Base-by-base conservation (phyloP, 2,329 filamentous ascomycete species). In the Microdochium nivale region DNA sequence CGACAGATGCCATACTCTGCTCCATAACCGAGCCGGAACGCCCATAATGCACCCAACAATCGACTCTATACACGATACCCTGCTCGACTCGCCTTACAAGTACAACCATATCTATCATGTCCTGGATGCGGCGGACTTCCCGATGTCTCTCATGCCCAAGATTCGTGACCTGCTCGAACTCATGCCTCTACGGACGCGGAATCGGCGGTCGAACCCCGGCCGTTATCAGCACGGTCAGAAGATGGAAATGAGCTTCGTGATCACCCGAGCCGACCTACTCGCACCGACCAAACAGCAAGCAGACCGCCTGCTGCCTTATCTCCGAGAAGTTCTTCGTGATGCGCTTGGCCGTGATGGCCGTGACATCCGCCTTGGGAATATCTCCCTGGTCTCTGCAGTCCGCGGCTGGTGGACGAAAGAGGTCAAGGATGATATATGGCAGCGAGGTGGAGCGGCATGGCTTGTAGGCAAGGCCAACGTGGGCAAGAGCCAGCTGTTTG, bases 391-490 rank as follows among this genome's bases (percentile, higher is more conserved):
- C 43, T 96, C 91, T 62, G 83, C 92, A 10, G 87, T 87, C 62
- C 78, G 88, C 53, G 80, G 80, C 10, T 99, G 95, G 94, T 96
- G 92, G 89, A 96, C 91, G 0, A 87, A 80, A 58, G 76, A 87
- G 49, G 72, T 99, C 51, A 96, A 89, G 66, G 85, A 96, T 59
- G 86, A 91, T 48, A 90, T 99, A 47, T 91, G 84, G 78, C 72
- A 83, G 44, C 81, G 88, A 48, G 90, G 90, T 3, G 92, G 92
- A 3, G 94, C 85, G 16, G 86, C 88, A 16, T 99, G 94, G 92
- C 85, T 99, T 76, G 87, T 99, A 2, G 94, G 94, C n/a, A 97
- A 96, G 68, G 90, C 90, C 56, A 99, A 99, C 63, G 95, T 97
- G 2, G 95, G 94, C 24, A 99, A 99, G 70, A 97, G 92, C 60